Evolutionary conservation across 345 rosid species (phyloP).

Genomic region (Eucalyptus sp.): DNA sequence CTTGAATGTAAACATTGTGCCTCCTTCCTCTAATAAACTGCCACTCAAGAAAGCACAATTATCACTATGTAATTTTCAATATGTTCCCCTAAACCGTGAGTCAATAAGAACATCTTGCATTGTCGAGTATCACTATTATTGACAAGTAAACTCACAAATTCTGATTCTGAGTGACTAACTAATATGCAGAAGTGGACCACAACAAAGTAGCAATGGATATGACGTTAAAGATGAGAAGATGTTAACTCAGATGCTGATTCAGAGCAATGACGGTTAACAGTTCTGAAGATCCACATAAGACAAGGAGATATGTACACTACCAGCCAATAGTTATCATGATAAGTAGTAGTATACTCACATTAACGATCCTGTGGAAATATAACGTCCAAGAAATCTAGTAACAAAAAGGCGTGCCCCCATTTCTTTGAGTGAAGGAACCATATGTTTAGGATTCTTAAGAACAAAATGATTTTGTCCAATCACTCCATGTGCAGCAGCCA

Average conservation of each 20-base stretch:
- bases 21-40: conserved; percentile 84
- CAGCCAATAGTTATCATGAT: not conserved
- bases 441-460: conserved; percentile 53
- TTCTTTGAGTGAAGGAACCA: conserved; percentile 73
- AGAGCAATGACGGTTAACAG: not conserved
- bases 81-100: not conserved
- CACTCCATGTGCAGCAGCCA: conserved; percentile 56
- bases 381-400: conserved; percentile 59
- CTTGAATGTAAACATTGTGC: conserved; percentile 55
- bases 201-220: too few species aligned
- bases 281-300: not conserved
- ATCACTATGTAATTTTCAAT: not conserved
- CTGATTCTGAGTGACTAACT: too few species aligned
- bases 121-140: too few species aligned
- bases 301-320: not conserved
- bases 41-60: not conserved
- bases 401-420: conserved; percentile 65
- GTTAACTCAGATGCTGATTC: too few species aligned
- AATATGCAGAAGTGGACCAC: too few species aligned
- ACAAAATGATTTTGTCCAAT: conserved; percentile 33
- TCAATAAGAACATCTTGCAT: not conserved
- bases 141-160: not conserved
- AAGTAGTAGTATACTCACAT: conserved; percentile 38
- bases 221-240: too few species aligned
- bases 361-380: conserved; percentile 51